A percentile compares a stretch with the other conserved stretches of the same genome.
Evolutionary conservation across 768 basidiomycete genomes (phyloP).

Genomic region (Tricholoma furcatifolium): DNA sequence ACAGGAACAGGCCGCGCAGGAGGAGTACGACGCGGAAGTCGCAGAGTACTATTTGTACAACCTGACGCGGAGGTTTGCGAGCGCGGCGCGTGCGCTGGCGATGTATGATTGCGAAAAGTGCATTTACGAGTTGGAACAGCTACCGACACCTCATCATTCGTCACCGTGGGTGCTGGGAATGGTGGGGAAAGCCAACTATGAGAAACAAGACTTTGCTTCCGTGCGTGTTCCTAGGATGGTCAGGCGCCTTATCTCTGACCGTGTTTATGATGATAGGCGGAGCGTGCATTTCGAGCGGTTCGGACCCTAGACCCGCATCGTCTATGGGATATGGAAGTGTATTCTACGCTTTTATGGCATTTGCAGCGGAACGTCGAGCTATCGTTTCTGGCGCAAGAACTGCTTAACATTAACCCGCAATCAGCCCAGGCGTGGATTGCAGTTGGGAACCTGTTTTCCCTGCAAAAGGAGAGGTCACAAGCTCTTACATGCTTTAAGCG

Average conservation of each 20-base stretch:
- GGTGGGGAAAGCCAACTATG: constrained; percentile 87
- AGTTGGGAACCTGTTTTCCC: constrained; percentile 91
- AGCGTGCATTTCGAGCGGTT: constrained; percentile 82
- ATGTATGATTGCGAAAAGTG: constrained; percentile 76
- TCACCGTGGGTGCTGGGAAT: constrained; percentile 79
- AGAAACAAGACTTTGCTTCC: constrained; percentile 82
- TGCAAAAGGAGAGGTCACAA: constrained; percentile 91
- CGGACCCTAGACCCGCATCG: constrained; percentile 88
- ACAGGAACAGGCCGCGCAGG: constrained; percentile 72
- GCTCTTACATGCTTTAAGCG: constrained; percentile 93
- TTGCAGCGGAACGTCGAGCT: constrained; percentile 80
- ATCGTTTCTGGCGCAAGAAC: constrained; percentile 90
- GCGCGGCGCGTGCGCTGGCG: constrained; percentile 71
- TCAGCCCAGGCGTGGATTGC: constrained; percentile 94
- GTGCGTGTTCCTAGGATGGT: constrained; percentile 48
- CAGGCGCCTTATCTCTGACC: constrained; percentile 25
- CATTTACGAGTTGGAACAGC: constrained; percentile 69
- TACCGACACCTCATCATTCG: constrained; percentile 72
- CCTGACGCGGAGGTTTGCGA: constrained; percentile 78
- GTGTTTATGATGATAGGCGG: constrained; percentile 57
- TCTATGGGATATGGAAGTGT: constrained; percentile 91
- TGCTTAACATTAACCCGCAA: constrained; percentile 80
- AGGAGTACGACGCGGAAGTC: constrained; percentile 65
- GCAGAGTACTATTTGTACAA: constrained; percentile 85
- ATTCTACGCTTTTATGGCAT: constrained; percentile 96